Percentiles rank a stretch among this genome's conserved stretches.
These are phyloP conservation scores for Oenanthe javanica DNA, from an alignment of 140 eudicot genomes.

Conservation along the genomic window DNA sequence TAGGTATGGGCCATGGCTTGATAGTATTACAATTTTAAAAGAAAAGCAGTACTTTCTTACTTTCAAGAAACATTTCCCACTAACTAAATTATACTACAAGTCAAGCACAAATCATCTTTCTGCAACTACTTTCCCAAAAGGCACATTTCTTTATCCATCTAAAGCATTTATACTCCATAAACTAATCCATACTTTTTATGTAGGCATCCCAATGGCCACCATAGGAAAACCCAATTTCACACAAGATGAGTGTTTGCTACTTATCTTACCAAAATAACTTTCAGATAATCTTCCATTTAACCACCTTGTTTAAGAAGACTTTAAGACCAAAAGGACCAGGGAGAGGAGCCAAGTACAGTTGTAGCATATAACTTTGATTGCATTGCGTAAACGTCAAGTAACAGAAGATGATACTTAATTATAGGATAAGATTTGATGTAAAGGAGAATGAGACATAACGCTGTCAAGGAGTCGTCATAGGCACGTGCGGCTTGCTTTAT, in stretches of 20 bases:
- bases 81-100: conserved; percentile 9
- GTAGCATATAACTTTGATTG: too few species aligned
- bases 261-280: conserved; percentile 20
- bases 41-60: not conserved
- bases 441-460: conserved; percentile 10
- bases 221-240: conserved; percentile 16
- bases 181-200: not conserved
- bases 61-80: conserved; percentile 8
- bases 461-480: conserved; percentile 14
- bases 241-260: conserved; percentile 10
- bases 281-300: not conserved
- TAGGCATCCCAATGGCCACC: conserved; percentile 5
- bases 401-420: too few species aligned
- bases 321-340: too few species aligned
- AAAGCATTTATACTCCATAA: conserved; percentile 7
- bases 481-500: conserved; percentile 4
- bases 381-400: too few species aligned
- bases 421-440: not conserved
- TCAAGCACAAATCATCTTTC: conserved; percentile 10
- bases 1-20: not conserved
- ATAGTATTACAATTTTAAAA: not conserved
- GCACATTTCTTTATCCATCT: not conserved
- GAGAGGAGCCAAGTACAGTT: too few species aligned
- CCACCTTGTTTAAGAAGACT: too few species aligned
- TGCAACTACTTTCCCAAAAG: not conserved